These are phyloP conservation scores for Boletus barrowsii DNA, from an alignment of 768 basidiomycete species.

Conservation along the genomic window DNA sequence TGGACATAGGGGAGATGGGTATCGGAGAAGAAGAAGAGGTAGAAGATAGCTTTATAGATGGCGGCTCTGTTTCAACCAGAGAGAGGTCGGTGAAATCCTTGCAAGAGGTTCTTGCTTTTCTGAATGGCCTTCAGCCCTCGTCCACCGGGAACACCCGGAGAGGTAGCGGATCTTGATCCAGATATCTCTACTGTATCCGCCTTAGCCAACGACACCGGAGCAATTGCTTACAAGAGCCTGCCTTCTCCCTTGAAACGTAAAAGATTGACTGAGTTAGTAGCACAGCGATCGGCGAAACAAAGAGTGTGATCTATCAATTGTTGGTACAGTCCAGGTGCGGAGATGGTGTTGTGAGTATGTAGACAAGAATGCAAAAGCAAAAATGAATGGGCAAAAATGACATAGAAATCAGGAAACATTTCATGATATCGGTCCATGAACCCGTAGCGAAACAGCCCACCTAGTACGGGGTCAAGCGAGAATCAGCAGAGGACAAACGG, in stretches of 20 bases:
- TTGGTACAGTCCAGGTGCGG: conserved; percentile 19
- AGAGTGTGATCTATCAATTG: conserved; percentile 11
- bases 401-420: conserved; percentile 20
- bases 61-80: background rate
- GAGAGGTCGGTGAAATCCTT: conserved; percentile 11
- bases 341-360: conserved; percentile 18
- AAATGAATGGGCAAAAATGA: conserved; percentile 22
- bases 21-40: conserved; percentile 5
- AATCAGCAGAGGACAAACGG: background rate
- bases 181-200: background rate
- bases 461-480: conserved; percentile 35
- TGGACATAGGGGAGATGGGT: conserved; percentile 10
- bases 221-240: conserved; percentile 16
- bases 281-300: conserved; percentile 9
- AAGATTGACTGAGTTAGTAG: conserved; percentile 13
- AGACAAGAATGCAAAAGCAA: conserved; percentile 19
- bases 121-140: conserved; percentile 6
- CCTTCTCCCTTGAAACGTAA: conserved; percentile 23
- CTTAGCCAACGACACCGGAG: background rate
- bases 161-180: conserved; percentile 2
- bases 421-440: conserved; percentile 43
- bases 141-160: background rate
- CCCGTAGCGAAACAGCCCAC: conserved; percentile 61
- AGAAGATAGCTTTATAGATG: conserved; percentile 3
- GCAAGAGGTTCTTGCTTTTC: conserved; percentile 3